phyloP scores from a whole-genome alignment of 2,329 filamentous ascomycete species.

The Cladophialophora exuberans region DNA sequence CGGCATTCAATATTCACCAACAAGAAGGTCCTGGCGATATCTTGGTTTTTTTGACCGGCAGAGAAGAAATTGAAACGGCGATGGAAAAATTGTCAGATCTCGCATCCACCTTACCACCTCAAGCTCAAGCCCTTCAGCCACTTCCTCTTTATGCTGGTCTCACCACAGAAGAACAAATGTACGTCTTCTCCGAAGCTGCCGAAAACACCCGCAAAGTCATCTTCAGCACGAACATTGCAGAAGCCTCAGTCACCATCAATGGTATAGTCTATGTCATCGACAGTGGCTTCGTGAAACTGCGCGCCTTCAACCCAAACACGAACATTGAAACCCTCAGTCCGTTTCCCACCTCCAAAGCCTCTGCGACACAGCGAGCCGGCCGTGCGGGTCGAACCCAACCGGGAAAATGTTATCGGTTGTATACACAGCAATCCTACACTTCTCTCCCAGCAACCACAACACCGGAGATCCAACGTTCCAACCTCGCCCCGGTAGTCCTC shows the following conservation, averaged over 20 bases:
- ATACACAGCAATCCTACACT: constrained; percentile 74
- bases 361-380: constrained; percentile 87
- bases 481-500: constrained; percentile 83
- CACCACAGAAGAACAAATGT: constrained; percentile 89
- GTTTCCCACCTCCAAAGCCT: constrained; percentile 83
- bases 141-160: constrained; percentile 89
- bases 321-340: constrained; percentile 87
- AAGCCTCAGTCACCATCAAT: constrained; percentile 92
- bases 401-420: constrained; percentile 93
- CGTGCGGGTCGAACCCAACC: constrained; percentile 85
- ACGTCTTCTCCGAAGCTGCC: constrained; percentile 83
- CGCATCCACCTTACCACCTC: constrained; percentile 63
- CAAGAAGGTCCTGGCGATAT: constrained; percentile 84
- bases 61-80: constrained; percentile 86
- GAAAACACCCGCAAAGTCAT: constrained; percentile 88
- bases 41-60: constrained; percentile 85
- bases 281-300: constrained; percentile 85
- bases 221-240: constrained; percentile 92
- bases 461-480: constrained; percentile 90
- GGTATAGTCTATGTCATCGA: constrained; percentile 92
- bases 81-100: constrained; percentile 80
- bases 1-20: constrained; percentile 84
- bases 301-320: constrained; percentile 79
- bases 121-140: constrained; percentile 64
- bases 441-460: constrained; percentile 71